Evolutionary conservation across 768 basidiomycete genomes (phyloP).

Genomic region (Boletus rufocinnamomeus): DNA sequence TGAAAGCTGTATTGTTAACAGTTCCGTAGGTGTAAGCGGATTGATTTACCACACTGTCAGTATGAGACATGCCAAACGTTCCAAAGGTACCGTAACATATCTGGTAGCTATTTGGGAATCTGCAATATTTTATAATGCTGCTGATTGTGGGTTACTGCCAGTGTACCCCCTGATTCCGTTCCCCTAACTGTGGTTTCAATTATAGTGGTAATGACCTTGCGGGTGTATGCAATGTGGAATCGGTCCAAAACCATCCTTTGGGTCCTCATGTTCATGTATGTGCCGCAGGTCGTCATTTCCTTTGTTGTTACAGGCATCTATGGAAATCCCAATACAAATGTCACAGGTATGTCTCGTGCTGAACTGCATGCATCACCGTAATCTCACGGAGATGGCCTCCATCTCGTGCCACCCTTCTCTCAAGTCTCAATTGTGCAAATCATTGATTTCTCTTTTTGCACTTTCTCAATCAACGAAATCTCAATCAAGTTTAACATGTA

Average conservation of each 20-base stretch:
- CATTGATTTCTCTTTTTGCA: too few relatives aligned
- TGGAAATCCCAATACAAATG: background rate
- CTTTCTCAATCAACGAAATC: too few relatives aligned
- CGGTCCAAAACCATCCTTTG: background rate
- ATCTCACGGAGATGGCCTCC: background rate
- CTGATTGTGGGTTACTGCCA: conserved; percentile 16
- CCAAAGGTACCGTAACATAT: conserved; percentile 6
- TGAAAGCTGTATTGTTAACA: background rate
- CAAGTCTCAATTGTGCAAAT: background rate
- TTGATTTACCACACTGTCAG: background rate
- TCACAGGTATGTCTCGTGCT: background rate
- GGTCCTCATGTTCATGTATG: background rate
- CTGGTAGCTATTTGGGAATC: background rate
- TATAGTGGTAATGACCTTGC: too few relatives aligned
- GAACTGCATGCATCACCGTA: background rate
- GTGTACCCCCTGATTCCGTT: background rate
- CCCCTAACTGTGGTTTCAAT: background rate
- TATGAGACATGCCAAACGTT: background rate
- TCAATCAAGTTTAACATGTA: background rate
- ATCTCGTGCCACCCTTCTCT: background rate
- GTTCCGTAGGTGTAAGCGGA: conserved; percentile 12
- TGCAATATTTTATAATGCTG: conserved; percentile 8
- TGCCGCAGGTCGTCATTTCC: background rate
- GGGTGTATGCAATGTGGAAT: background rate
- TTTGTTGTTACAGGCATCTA: background rate